phyloP scores from a whole-genome alignment of 441 rosid species.

The Euphorbia schlechtendalii region DNA sequence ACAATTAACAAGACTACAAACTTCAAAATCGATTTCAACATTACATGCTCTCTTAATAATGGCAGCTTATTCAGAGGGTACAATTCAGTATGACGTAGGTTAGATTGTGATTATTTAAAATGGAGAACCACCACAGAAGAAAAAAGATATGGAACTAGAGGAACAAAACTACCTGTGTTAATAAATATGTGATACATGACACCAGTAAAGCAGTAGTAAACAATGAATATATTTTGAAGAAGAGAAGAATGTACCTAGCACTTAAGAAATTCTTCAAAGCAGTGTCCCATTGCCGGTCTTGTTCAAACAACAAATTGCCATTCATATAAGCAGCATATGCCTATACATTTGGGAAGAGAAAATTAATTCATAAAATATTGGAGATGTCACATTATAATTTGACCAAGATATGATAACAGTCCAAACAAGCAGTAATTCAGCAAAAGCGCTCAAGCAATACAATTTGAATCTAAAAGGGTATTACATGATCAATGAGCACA shows the following conservation, averaged over 20 bases:
- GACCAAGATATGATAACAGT: not conserved
- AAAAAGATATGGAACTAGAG: not conserved
- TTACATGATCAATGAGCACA: no score
- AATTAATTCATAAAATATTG: no score
- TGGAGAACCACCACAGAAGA: not conserved
- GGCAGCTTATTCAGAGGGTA: not conserved
- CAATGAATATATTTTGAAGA: conserved; percentile 1
- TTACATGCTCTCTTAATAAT: not conserved
- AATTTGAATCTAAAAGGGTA: no score
- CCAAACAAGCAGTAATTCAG: conserved; percentile 1
- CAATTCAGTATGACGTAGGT: not conserved
- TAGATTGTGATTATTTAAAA: not conserved
- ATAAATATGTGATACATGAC: not conserved
- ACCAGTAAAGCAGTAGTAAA: conserved; percentile 7
- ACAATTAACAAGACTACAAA: no score
- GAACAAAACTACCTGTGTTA: not conserved
- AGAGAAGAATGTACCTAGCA: conserved; percentile 69
- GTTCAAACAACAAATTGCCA: conserved; percentile 92
- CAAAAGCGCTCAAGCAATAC: no score
- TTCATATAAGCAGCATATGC: conserved; percentile 98
- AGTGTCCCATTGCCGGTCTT: conserved; percentile 90
- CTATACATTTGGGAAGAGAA: conserved; percentile 47
- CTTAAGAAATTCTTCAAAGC: conserved; percentile 80
- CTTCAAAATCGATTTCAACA: not conserved
- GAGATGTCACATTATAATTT: conserved; percentile 3